phyloP scores from a whole-genome alignment of 495 filamentous ascomycete genomes.

The Astrocystis sublimbata region DNA sequence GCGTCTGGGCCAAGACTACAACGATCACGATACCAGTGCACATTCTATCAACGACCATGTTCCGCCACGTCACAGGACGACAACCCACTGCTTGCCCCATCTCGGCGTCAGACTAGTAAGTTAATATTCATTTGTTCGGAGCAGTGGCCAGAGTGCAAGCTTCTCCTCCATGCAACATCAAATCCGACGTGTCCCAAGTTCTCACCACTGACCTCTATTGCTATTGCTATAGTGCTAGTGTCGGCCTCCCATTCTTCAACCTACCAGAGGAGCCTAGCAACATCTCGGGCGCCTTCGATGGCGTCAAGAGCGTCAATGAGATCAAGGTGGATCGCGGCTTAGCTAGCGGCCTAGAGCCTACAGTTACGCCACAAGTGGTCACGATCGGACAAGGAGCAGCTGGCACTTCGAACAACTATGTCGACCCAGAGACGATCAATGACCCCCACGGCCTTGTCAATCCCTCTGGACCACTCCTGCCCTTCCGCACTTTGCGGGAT shows the following conservation, averaged over 20 bases:
- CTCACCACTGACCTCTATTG: too few relatives aligned
- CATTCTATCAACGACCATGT: conserved; percentile 37
- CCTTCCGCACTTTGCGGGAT: conserved; percentile 22
- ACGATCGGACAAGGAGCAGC: background rate
- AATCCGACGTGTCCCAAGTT: too few relatives aligned
- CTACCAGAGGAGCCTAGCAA: conserved; percentile 30
- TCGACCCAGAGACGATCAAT: background rate
- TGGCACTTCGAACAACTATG: background rate
- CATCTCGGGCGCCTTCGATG: conserved; percentile 20
- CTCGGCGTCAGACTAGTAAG: conserved; percentile 37
- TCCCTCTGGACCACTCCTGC: conserved; percentile 16
- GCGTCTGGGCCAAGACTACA: conserved; percentile 35
- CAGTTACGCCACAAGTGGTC: conserved; percentile 10
- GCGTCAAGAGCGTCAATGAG: conserved; percentile 28
- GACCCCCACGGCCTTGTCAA: conserved; percentile 18
- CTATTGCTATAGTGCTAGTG: too few relatives aligned
- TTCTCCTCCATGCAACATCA: too few relatives aligned
- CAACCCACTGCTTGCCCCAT: conserved; percentile 38
- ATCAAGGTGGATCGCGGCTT: conserved; percentile 18
- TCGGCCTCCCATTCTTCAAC: conserved; percentile 40
- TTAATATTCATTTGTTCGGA: too few relatives aligned
- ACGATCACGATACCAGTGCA: conserved; percentile 45
- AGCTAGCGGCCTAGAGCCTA: background rate
- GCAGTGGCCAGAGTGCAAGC: too few relatives aligned
- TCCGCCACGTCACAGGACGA: conserved; percentile 38